Evolutionary conservation across 768 basidiomycete genomes (phyloP).

Genomic region (Rhizopogon sp.): DNA sequence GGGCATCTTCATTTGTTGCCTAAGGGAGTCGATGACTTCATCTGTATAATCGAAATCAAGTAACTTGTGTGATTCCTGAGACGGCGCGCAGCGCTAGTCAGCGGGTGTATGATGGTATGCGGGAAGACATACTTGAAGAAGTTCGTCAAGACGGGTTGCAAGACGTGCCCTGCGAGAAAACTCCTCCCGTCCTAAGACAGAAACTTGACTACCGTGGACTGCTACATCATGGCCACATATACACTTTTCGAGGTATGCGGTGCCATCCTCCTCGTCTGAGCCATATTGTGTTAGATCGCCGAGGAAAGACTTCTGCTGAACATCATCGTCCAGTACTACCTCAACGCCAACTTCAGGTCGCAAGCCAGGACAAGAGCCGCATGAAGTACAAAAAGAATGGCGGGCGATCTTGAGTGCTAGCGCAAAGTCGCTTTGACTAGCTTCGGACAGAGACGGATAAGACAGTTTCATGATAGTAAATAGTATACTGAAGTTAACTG

Average conservation of each 20-base stretch:
- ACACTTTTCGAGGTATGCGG: constrained; percentile 55
- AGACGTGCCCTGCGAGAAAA: constrained; percentile 68
- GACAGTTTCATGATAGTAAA: constrained; percentile 48
- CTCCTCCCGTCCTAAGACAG: constrained; percentile 52
- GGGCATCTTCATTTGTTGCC: constrained; percentile 62
- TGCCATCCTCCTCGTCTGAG: constrained; percentile 63
- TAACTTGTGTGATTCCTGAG: constrained; percentile 68
- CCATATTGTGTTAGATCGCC: constrained; percentile 60
- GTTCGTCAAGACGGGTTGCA: constrained; percentile 76
- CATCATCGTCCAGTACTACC: constrained; percentile 50
- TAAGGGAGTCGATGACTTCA: constrained; percentile 61
- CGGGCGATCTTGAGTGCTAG: constrained; percentile 77
- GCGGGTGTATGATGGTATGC: background rate
- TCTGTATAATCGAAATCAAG: constrained; percentile 78
- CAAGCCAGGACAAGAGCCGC: constrained; percentile 64
- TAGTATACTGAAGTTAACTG: too few relatives aligned
- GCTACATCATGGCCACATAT: constrained; percentile 62
- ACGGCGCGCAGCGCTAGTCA: background rate
- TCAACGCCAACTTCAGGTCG: constrained; percentile 56
- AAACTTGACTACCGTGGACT: constrained; percentile 64
- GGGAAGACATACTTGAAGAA: constrained; percentile 60
- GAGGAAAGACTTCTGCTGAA: constrained; percentile 39
- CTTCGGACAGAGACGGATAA: constrained; percentile 60
- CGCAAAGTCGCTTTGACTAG: constrained; percentile 43
- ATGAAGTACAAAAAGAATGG: constrained; percentile 67